Evolutionary conservation across 345 rosid genomes (phyloP).

Genomic region (Heritiera littoralis): DNA sequence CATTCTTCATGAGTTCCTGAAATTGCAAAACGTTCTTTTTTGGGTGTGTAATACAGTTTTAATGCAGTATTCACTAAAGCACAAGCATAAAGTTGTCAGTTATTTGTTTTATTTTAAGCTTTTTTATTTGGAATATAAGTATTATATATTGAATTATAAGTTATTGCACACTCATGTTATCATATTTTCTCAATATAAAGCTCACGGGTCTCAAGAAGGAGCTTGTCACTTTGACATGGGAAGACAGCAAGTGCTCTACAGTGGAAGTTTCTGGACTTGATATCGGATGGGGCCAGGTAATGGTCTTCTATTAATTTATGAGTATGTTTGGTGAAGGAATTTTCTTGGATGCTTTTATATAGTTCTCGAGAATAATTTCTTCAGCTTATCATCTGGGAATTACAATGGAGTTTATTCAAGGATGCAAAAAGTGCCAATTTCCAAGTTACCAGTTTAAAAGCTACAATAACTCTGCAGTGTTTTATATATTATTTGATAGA

Average conservation of each 20-base stretch:
- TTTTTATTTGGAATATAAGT: neutral
- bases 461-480: neutral
- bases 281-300: constrained; percentile 99
- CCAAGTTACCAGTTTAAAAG: neutral
- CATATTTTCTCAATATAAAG: constrained; percentile 45
- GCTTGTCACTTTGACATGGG: constrained; percentile 61
- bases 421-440: neutral
- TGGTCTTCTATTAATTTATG: neutral
- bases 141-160: neutral
- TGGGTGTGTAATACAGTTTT: neutral
- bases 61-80: neutral
- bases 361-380: neutral
- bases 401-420: neutral
- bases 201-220: constrained; percentile 76
- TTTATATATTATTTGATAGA: neutral
- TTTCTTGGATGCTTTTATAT: neutral
- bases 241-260: constrained; percentile 46
- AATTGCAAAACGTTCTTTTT: neutral
- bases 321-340: neutral
- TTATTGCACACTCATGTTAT: constrained; percentile 10
- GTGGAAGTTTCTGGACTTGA: constrained; percentile 98
- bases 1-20: neutral
- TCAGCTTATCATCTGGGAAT: neutral
- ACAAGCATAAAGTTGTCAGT: neutral
- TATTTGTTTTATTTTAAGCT: neutral